Conservation (phyloP, 2,329 filamentous ascomycete species). For the Xylariomycetidae sp. region DNA sequence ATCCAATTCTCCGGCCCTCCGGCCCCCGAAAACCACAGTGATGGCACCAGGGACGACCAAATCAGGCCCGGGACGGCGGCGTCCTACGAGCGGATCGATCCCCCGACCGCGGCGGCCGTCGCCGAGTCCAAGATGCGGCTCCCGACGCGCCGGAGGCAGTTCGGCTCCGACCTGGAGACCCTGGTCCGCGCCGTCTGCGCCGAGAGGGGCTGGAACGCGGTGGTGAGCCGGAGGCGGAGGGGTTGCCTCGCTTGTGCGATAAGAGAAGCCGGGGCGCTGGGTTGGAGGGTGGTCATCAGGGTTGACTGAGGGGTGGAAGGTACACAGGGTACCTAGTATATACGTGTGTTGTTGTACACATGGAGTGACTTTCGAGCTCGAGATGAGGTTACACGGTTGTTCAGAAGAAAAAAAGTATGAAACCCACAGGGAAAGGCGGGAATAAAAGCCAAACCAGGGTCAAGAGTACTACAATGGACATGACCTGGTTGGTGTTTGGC, state of each 20-base stretch:
- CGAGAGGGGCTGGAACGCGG: constrained; percentile 67
- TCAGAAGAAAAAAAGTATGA: too few species aligned
- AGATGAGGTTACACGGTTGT: too few species aligned
- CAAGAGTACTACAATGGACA: too few species aligned
- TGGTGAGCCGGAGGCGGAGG: constrained; percentile 62
- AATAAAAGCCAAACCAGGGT: too few species aligned
- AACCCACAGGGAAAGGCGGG: background rate
- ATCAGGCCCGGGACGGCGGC: constrained; percentile 21
- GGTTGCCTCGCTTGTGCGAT: constrained; percentile 72
- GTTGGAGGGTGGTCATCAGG: constrained; percentile 63
- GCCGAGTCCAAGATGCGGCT: constrained; percentile 49
- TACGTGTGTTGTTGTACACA: background rate
- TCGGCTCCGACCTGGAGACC: constrained; percentile 63
- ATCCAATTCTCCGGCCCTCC: constrained; percentile 16
- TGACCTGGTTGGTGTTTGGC: too few species aligned
- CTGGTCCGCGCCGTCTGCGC: constrained; percentile 69
- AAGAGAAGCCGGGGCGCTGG: constrained; percentile 67
- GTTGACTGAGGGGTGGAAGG: constrained; percentile 51
- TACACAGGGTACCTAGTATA: background rate
- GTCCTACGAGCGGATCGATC: constrained; percentile 26
- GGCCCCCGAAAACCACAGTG: constrained; percentile 14
- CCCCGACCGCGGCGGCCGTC: constrained; percentile 11
- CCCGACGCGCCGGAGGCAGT: constrained; percentile 52
- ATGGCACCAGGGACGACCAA: too few species aligned
- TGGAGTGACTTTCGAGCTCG: background rate